Conservation (phyloP, 495 filamentous ascomycete genomes). For the Articulospora tetracladia region DNA sequence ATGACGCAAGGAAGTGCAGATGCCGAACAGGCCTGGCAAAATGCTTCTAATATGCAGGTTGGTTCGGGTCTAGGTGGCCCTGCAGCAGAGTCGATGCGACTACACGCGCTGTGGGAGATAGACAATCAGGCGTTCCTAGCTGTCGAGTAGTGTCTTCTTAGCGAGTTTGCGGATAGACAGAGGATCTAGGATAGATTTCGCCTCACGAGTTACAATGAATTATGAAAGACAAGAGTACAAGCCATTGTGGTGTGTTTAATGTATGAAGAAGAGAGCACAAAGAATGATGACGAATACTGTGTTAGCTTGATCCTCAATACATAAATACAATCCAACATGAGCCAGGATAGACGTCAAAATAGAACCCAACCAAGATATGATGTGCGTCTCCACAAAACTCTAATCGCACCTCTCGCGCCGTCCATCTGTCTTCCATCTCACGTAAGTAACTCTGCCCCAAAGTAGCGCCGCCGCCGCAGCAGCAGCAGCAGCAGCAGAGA, state of each 20-base stretch:
- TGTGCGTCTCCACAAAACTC: background rate
- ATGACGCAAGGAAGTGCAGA: constrained; percentile 1
- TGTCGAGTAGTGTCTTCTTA: background rate
- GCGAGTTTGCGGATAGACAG: background rate
- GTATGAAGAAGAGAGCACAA: too few relatives aligned
- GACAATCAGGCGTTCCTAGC: constrained; percentile 1
- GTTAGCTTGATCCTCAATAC: too few relatives aligned
- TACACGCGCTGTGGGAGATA: background rate
- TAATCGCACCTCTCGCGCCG: background rate
- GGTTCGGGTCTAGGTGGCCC: background rate
- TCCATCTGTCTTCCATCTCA: too few relatives aligned
- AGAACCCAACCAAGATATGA: background rate
- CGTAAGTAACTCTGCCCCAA: too few relatives aligned
- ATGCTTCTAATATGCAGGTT: constrained; percentile 1
- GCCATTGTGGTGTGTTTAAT: too few relatives aligned
- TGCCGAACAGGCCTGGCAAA: background rate
- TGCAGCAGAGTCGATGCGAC: background rate
- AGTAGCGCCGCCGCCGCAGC: too few relatives aligned
- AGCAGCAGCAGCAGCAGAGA: too few relatives aligned
- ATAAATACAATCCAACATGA: background rate
- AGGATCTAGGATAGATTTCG: too few relatives aligned
- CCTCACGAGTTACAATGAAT: too few relatives aligned
- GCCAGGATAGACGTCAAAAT: background rate
- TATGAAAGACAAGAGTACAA: too few relatives aligned
- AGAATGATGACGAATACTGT: too few relatives aligned